Base-by-base conservation (phyloP, 2,329 filamentous ascomycete genomes). In the Trichothecium sympodiale region DNA sequence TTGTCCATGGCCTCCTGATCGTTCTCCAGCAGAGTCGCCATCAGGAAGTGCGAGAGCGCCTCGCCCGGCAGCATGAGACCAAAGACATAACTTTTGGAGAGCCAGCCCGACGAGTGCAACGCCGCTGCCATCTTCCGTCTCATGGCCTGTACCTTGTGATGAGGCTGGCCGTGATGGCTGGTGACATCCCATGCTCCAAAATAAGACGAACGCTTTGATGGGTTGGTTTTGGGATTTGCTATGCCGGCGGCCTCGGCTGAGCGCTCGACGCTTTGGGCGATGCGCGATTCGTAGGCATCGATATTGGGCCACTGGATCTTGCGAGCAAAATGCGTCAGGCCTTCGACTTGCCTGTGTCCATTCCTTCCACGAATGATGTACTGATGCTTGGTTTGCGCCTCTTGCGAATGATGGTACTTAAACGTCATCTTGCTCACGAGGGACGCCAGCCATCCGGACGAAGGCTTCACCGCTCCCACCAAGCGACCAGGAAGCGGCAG, bases 41-140 rank as follows among this genome's bases (percentile, higher is more conserved):
- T 82, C 31, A 82, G 60, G 39, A 79, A 69, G 48, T 80, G 77
- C 34, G 69, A 65, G 18, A 81, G 47, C 2, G 66, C 65, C 43
- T 82, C 77, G 3, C 77, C 77, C 0, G 77, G 78, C 8, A 82
- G 58, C 47, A 81, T 66, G 31, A 82, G 52, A 0, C 77, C 77
- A 25, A 75, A 80, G 7, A 81, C 59, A 45, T 80, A 82, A 17
- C 74, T 79, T 50, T 77, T 77, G 5, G 77, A 80, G 14, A 82
- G 62, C 78, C 77, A 82, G 2, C 78, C 77, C 1, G 70, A 67
- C 3, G 67, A 58, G 41, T 77, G 69, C 16, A 80, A 57, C 2
- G 69, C 69, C 3, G 74, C 71, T 13, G 73, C 68, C 34, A 78
- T 60, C 43, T 66, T 74, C 32, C 65, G 62, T 26, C 69, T 62